Evolutionary conservation across 768 basidiomycete species (phyloP).

Genomic region (Leucocoprinus sp.): DNA sequence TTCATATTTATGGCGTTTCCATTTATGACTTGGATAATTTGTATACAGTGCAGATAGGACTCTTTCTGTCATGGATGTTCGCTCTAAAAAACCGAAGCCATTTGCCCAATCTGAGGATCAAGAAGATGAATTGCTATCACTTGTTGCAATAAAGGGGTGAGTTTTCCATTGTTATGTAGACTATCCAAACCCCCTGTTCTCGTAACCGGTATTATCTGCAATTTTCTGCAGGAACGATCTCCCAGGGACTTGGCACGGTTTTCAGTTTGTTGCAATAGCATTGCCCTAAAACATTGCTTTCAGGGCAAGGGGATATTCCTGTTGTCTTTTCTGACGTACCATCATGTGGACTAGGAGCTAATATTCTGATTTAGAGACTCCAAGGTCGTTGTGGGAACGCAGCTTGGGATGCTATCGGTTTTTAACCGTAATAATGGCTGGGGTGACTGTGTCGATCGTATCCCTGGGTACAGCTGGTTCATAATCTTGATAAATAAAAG

Average conservation of each 20-base stretch:
- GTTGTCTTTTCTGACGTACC: background rate
- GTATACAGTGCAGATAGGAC: conserved; percentile 79
- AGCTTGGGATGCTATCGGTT: conserved; percentile 80
- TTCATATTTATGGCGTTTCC: background rate
- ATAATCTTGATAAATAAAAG: background rate
- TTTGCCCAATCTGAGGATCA: conserved; percentile 89
- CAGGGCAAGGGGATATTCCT: too few species aligned
- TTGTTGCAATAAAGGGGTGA: conserved; percentile 77
- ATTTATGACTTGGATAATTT: conserved; percentile 4
- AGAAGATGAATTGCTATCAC: conserved; percentile 87
- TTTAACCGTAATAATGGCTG: conserved; percentile 86
- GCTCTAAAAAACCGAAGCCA: conserved; percentile 71
- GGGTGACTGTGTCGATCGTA: conserved; percentile 86
- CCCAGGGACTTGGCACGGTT: background rate
- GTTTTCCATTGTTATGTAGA: conserved; percentile 17
- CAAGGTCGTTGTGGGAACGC: conserved; percentile 85
- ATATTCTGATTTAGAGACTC: conserved; percentile 38
- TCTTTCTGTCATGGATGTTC: conserved; percentile 84
- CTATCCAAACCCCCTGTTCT: conserved; percentile 1
- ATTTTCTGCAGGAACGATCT: background rate
- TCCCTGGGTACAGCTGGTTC: conserved; percentile 58
- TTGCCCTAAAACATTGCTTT: background rate
- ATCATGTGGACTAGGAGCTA: conserved; percentile 8
- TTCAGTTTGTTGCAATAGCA: background rate
- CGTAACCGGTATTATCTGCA: background rate